Base-by-base conservation (phyloP, 805 yeast genomes). In the Saturnispora ahearnii region DNA sequence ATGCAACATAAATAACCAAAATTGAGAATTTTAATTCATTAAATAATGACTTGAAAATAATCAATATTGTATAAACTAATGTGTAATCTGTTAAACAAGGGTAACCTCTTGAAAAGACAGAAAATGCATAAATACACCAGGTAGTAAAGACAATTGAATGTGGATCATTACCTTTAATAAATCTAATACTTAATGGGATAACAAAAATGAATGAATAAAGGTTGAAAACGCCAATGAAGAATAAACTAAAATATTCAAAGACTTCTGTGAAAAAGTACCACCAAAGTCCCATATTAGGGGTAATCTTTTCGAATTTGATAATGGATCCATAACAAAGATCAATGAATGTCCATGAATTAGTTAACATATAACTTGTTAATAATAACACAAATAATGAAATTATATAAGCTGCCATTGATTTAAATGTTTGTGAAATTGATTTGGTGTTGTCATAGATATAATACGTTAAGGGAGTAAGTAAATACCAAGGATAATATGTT, bases 191-290 rank as follows among this genome's bases (percentile, higher is more conserved):
- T 18, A 91, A 58, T 13, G 98, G 98, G 2, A 85, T 52, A 3
- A 82, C 72, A 62, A 86, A 85, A 2, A 82, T 68, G 18, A 80
- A 70, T 13, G 81, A 66, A 66, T 82, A 88, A 43, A 90, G 60
- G 59, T 89, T 90, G 78, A 90, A 93, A 21, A 89, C 82, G 10
- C 88, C 81, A 37, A 82, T 69, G 71, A 86, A 93, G 60, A 93
- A 89, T 21, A 87, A 81, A 29, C 83, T 76, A 73, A 91, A 93
- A 62, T 81, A 85, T 49, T 84, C 93, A 67, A 93, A 93, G 79
- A 93, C 86, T 66, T 93, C 99, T 40, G 91, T 85, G 71, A 93
- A 93, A 59, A 90, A 81, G 69, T 93, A 93, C 99, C 99, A 93
- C 99, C 99, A 93, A 21, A 93, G 71, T 0, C 99, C 99, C 56